Conservation (phyloP, 805 yeast genomes). For the Candida nonsorbophila region DNA sequence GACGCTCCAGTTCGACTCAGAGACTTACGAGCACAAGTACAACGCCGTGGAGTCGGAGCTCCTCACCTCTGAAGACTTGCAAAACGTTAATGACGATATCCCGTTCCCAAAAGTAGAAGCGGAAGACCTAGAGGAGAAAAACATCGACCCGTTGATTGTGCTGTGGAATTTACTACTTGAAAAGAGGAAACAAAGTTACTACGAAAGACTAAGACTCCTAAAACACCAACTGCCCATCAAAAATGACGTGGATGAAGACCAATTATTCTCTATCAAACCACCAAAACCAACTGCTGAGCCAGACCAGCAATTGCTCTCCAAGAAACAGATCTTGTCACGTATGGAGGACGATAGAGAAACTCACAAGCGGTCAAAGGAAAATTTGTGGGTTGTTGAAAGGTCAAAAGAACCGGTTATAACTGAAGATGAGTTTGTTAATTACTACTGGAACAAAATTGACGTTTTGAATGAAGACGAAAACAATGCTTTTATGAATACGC, state of each 20-base stretch:
- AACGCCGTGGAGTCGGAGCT: conserved; percentile 18
- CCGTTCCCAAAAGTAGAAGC: conserved; percentile 27
- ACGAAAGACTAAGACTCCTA: conserved; percentile 41
- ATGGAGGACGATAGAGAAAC: conserved; percentile 94
- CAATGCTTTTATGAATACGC: conserved; percentile 33
- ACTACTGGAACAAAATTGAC: conserved; percentile 49
- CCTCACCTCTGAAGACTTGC: conserved; percentile 31
- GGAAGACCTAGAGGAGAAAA: conserved; percentile 11
- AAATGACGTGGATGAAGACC: conserved; percentile 21
- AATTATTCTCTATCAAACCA: conserved; percentile 20
- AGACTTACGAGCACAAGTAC: conserved; percentile 21
- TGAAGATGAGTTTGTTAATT: conserved; percentile 29
- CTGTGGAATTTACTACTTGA: conserved; percentile 46
- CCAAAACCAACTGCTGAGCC: conserved; percentile 13
- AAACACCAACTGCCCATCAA: conserved; percentile 18
- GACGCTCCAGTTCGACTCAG: conserved; percentile 24
- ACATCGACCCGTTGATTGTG: conserved; percentile 22
- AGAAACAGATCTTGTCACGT: conserved; percentile 59
- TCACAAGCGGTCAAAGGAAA: conserved; percentile 79
- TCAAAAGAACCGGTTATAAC: conserved; percentile 31
- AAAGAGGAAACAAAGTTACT: conserved; percentile 47
- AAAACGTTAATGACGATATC: conserved; percentile 21
- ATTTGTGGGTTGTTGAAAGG: conserved; percentile 64
- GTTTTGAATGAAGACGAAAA: conserved; percentile 42
- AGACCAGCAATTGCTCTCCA: conserved; percentile 19